phyloP scores from a whole-genome alignment of 192 early-diverging fungal genomes.

The Jimgerdemannia lactiflua region DNA sequence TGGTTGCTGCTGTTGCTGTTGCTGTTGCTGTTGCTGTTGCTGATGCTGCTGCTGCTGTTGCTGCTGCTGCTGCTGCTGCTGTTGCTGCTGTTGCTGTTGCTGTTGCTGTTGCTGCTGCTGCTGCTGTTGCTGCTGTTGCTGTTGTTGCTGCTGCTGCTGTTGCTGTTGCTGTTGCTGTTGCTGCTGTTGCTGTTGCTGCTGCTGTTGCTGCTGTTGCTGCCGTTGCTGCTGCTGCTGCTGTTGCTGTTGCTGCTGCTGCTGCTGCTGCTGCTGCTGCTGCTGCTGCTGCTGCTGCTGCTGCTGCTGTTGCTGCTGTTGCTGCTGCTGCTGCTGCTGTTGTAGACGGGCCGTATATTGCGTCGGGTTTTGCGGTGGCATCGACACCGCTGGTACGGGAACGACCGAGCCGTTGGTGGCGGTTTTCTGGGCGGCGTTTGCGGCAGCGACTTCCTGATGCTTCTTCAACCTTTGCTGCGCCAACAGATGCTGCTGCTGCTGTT shows the following conservation, averaged over 20 bases:
- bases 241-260: constrained; percentile 14
- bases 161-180: not conserved
- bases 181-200: constrained; percentile 3
- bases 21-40: constrained; percentile 10
- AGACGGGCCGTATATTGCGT: not conserved
- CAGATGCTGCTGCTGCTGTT: constrained; percentile 3
- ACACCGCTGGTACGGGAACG: not conserved
- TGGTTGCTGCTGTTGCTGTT: not conserved
- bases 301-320: not conserved
- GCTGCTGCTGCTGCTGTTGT: not conserved
- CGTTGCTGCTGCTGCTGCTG: constrained; percentile 17
- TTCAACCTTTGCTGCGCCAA: constrained; percentile 3
- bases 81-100: not conserved
- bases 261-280: not conserved
- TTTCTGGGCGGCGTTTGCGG: constrained; percentile 1
- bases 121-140: not conserved
- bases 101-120: not conserved
- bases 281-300: not conserved
- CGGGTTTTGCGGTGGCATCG: not conserved
- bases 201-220: constrained; percentile 7
- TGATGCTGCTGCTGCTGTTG: not conserved
- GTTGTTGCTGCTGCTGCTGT: not conserved
- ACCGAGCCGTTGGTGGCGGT: not conserved
- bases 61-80: constrained; percentile 5
- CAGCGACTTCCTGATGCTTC: constrained; percentile 15